A percentile compares a stretch with the other conserved stretches of the same genome.
These are phyloP conservation scores for Alternaria consortialis DNA, from an alignment of 2,329 filamentous ascomycete species.

Conservation along the genomic window DNA sequence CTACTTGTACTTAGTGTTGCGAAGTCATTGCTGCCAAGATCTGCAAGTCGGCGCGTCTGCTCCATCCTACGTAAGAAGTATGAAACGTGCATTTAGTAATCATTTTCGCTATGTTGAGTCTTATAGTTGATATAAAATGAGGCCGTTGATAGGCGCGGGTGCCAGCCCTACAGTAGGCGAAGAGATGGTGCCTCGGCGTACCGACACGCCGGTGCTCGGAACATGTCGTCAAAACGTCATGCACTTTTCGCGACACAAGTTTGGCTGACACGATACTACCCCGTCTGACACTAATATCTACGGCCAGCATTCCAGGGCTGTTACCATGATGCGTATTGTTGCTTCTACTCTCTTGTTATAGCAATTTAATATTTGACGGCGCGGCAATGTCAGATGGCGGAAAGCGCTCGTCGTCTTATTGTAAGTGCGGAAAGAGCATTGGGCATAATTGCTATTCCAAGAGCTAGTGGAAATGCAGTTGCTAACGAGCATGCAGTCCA, in stretches of 20 bases:
- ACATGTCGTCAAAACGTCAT: slow-evolving; percentile 26
- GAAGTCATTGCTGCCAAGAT: too few relatives aligned
- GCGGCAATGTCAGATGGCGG: slow-evolving; percentile 63
- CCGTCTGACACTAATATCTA: not conserved
- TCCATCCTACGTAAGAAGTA: too few relatives aligned
- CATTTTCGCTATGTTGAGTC: too few relatives aligned
- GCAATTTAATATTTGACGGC: slow-evolving; percentile 35
- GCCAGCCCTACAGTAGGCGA: not conserved
- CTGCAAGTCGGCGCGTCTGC: too few relatives aligned
- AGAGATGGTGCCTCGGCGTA: slow-evolving; percentile 16
- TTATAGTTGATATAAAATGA: too few relatives aligned
- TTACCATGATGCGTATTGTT: slow-evolving; percentile 20
- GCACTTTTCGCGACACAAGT: slow-evolving; percentile 15
- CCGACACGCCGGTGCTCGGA: slow-evolving; percentile 22
- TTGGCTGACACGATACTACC: not conserved
- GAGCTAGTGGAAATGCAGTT: not conserved
- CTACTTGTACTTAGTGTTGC: too few relatives aligned
- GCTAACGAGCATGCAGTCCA: slow-evolving; percentile 62
- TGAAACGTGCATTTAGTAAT: too few relatives aligned
- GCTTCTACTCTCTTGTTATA: slow-evolving; percentile 25
- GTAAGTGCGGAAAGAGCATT: slow-evolving; percentile 43
- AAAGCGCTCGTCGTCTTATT: slow-evolving; percentile 60
- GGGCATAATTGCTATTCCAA: slow-evolving; percentile 3
- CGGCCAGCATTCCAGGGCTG: slow-evolving; percentile 2
- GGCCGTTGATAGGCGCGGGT: not conserved